Evolutionary conservation across 345 rosid genomes (phyloP), one percentile per base, ranked within the genome.

Genomic region (Erodium maritimum): DNA sequence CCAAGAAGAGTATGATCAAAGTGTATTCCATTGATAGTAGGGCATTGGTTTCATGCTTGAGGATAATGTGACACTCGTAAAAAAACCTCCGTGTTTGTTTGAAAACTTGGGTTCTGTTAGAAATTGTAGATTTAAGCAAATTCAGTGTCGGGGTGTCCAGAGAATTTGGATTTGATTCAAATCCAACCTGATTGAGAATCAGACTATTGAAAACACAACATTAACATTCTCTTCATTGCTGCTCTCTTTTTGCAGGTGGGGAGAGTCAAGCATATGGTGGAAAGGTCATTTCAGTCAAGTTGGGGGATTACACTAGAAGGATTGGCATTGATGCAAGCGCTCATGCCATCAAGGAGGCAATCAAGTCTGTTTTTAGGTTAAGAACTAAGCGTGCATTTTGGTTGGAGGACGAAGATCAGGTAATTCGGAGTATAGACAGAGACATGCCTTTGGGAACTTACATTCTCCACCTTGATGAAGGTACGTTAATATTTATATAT

Each of bases 391-490:
- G 71, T 23, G 76, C 76, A 52, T 72, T 72, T 34, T 72, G 71
- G 76, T 60, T 72, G 60, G 76, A 72, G 58, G 76, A 67, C 46
- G 76, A 72, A 57, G 71, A 67, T 62, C 71, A 67, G 60, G 55
- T 67, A 52, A 53, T 42, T 12, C 48, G 48, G 48, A 42, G 48
- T 42, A 10, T 42, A 42, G 48, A 42, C 48, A 42, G 48, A 12
- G 14, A 42, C 16, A 42, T 42, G 48, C 48, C 48, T 42, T 42
- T 42, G 14, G 48, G 48, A 42, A 42, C 14, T 14, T 42, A 42
- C 48, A 12, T 42, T 42, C 48, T 42, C 48, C 48, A 42, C 48
- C 48, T 42, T 12, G 48, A 42, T 42, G 48, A 42, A 42, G 48
- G 48, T 42, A 42, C 17, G 3, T 12, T 42, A 14, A 42, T 42